Conservation (phyloP, 2,329 filamentous ascomycete genomes). For the Fusarium nygamai region DNA sequence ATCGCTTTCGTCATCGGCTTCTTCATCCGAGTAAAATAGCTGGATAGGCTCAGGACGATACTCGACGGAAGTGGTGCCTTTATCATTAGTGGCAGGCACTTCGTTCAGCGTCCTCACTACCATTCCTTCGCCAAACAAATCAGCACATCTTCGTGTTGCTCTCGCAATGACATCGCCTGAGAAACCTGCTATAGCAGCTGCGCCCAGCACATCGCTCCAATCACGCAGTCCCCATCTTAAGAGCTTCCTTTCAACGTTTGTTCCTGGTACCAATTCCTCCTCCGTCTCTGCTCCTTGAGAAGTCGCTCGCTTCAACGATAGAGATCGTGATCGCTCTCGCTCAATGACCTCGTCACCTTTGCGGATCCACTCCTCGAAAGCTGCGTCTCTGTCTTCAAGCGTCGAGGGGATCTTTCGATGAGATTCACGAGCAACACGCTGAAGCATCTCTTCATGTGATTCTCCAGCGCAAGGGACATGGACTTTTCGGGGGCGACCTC, state of each 20-base stretch:
- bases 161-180: constrained; percentile 71
- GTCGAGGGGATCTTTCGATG: constrained; percentile 45
- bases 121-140: constrained; percentile 80
- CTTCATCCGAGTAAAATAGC: constrained; percentile 36
- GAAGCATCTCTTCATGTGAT: constrained; percentile 56
- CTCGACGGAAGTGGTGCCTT: constrained; percentile 40
- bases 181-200: constrained; percentile 80
- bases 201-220: constrained; percentile 86
- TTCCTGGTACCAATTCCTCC: constrained; percentile 24
- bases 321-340: constrained; percentile 22
- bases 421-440: constrained; percentile 59
- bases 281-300: constrained; percentile 29
- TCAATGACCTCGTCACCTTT: constrained; percentile 44
- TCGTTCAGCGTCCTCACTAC: constrained; percentile 65
- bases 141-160: constrained; percentile 77
- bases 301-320: constrained; percentile 24
- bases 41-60: constrained; percentile 46
- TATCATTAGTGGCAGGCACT: constrained; percentile 35
- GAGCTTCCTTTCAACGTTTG: constrained; percentile 41
- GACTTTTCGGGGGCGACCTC: constrained; percentile 54
- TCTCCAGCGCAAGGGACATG: constrained; percentile 55
- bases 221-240: constrained; percentile 66
- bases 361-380: constrained; percentile 49
- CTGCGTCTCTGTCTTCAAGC: constrained; percentile 42
- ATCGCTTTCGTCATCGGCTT: constrained; percentile 41